A percentile compares a stretch with the other conserved stretches of the same genome.
Conservation (phyloP, 2,329 filamentous ascomycete species). For the Talaromyces sp. region DNA sequence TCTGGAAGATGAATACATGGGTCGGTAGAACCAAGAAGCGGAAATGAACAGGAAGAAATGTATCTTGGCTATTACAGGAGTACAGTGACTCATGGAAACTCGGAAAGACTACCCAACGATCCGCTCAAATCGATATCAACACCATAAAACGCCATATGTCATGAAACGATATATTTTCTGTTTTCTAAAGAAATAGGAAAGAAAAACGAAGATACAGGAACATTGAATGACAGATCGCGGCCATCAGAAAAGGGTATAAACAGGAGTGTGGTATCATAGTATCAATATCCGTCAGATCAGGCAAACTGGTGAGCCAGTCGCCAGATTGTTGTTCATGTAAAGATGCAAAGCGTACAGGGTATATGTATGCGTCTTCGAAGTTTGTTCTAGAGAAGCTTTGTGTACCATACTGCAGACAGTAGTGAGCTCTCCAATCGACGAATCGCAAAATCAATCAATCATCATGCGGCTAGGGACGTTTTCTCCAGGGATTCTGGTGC, state of each 20-base stretch:
- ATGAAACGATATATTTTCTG: not conserved
- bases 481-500: conserved; percentile 34
- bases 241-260: conserved; percentile 17
- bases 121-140: not conserved
- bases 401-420: conserved; percentile 15
- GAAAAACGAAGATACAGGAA: not conserved
- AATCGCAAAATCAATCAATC: conserved; percentile 39
- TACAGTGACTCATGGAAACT: not conserved
- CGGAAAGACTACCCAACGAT: not conserved
- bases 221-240: not conserved
- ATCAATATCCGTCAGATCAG: conserved; percentile 14
- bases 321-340: conserved; percentile 2
- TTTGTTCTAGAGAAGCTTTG: not conserved
- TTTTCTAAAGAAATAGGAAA: not conserved
- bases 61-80: not conserved
- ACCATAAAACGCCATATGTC: not conserved
- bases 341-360: conserved; percentile 14
- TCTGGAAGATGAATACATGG: not conserved
- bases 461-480: conserved; percentile 46
- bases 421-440: not conserved
- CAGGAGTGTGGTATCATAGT: conserved; percentile 19
- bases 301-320: not conserved
- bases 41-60: not conserved
- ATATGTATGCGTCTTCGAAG: conserved; percentile 7
- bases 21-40: not conserved